Base-by-base conservation (phyloP, 495 filamentous ascomycete species). In the Penicillium antarcticum region DNA sequence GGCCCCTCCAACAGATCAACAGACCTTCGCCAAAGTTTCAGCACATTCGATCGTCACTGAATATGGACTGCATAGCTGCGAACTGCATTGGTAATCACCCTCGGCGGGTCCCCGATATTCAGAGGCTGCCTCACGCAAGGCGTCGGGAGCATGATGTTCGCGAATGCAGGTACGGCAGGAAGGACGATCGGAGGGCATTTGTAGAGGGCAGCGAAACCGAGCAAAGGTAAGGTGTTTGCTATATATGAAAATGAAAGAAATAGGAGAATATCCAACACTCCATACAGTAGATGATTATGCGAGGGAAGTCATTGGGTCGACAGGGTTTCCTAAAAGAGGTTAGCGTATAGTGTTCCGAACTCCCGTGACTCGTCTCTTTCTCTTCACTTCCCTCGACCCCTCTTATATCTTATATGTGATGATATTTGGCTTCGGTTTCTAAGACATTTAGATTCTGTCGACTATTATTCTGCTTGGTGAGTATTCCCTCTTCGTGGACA, bases 351-450 rank as follows among this genome's bases (percentile, higher is more conserved):
- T 3, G 43, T 52, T 55, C 58, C 52, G 59, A 62, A 62, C 55
- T 62, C 61, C 61, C 61, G 61, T 62, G 61, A 65, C 61, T 59
- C 50, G 52, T 56, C 58, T 54, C 55, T 56, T 65, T 65, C 61
- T 52, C 55, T 64, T 58, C 61, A 55, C 53, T 53, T 57, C 57
- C 32, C 37, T 62, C 42, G 53, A 65, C 62, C 62, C 62, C 62
- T 65, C 62, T 51, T 53, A 37, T 29, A 29, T 9, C 26, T 10
- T 29, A 29, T 29, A 8, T 7, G 26, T 29, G 26, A 29, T 29
- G 26, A 29, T 29, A 29, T 29, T 10, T 29, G 26, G 26, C 26
- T 9, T 29, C 26, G 26, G 26, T 29, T 10, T 29, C 9, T 29
- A 10, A 29, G 26, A 8, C 26, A 32, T 34, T 38, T 26, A 19